Percentiles rank a stretch among this genome's conserved stretches.
Evolutionary conservation across 176 grass and related monocot species (phyloP).

Genomic region (Eleusine indica): DNA sequence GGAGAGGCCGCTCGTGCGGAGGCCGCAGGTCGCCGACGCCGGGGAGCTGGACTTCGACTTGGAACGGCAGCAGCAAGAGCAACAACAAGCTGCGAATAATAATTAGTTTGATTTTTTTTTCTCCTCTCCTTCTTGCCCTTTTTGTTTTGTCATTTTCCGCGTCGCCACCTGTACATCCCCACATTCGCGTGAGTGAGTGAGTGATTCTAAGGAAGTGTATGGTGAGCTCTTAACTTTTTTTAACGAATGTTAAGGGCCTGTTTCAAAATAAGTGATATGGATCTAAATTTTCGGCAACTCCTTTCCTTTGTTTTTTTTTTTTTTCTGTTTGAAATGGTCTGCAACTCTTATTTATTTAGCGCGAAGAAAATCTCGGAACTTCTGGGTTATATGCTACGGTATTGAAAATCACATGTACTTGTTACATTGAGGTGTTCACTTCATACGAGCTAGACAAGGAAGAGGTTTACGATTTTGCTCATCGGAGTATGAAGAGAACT

Average conservation of each 20-base stretch:
- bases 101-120: constrained; percentile 24
- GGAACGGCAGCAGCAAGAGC: constrained; percentile 39
- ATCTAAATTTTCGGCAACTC: background rate
- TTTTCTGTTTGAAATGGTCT: too few relatives aligned
- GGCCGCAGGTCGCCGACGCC: constrained; percentile 19
- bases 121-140: background rate
- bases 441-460: background rate
- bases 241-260: background rate
- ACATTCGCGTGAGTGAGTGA: constrained; percentile 27
- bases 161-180: constrained; percentile 11
- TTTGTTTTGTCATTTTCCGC: constrained; percentile 15
- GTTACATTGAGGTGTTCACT: too few relatives aligned
- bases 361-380: background rate
- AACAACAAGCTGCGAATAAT: constrained; percentile 18
- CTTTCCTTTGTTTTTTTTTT: too few relatives aligned
- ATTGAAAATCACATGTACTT: background rate
- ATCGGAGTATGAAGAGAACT: background rate
- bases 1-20: constrained; percentile 44
- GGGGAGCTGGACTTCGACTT: constrained; percentile 39
- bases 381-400: background rate
- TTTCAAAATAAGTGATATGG: constrained; percentile 5
- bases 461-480: constrained; percentile 16
- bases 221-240: background rate
- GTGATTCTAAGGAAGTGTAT: constrained; percentile 19
- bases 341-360: background rate